Evolutionary conservation across 2,329 filamentous ascomycete species (phyloP).

Genomic region (Diaporthe sp.): DNA sequence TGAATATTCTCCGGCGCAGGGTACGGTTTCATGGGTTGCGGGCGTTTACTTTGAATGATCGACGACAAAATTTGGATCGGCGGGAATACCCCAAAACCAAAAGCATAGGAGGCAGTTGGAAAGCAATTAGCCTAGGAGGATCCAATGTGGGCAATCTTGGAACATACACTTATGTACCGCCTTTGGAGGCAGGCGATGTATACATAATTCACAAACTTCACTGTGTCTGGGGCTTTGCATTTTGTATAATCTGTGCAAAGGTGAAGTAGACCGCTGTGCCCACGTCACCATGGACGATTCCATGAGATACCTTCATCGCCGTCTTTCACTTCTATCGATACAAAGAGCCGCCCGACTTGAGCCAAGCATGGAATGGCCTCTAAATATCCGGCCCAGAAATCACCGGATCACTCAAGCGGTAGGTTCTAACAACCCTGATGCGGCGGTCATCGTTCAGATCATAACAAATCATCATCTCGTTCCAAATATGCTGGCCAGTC

Average conservation of each 20-base stretch:
- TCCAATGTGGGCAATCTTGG: not conserved
- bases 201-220: not conserved
- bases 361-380: not conserved
- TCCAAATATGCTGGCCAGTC: constrained; percentile 6
- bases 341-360: not conserved
- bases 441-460: not conserved
- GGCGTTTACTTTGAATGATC: not conserved
- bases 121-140: not conserved
- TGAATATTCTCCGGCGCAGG: not conserved
- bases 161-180: not conserved
- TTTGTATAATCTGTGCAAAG: no score
- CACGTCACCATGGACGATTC: no score
- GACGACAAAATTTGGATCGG: not conserved
- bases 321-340: no score
- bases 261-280: no score
- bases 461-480: constrained; percentile 2
- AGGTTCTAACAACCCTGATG: not conserved
- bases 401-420: not conserved
- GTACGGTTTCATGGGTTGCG: not conserved
- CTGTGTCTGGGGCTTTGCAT: not conserved
- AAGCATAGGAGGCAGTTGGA: not conserved
- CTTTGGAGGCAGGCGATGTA: not conserved
- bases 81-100: not conserved
- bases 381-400: not conserved
- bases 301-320: no score